Evolutionary conservation across 2,329 filamentous ascomycete species (phyloP).

Genomic region (Aspergillus tamarii): DNA sequence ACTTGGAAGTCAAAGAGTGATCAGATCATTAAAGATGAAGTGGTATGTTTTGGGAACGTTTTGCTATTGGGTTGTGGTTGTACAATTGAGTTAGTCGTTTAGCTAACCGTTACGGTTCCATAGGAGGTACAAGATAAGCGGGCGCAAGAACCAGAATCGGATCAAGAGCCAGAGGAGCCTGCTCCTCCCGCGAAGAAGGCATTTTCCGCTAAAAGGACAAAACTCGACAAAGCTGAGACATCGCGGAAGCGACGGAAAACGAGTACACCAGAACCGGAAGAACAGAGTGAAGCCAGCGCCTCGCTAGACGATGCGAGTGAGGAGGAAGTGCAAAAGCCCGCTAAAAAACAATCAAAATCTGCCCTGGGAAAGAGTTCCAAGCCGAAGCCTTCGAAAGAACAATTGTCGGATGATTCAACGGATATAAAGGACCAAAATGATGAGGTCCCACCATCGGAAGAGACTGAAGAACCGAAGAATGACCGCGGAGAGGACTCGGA

Average conservation of each 20-base stretch:
- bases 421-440: constrained; percentile 17
- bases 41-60: constrained; percentile 42
- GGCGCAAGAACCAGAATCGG: constrained; percentile 14
- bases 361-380: constrained; percentile 11
- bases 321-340: constrained; percentile 19
- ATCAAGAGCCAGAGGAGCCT: constrained; percentile 16
- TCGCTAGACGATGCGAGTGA: constrained; percentile 25
- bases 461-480: constrained; percentile 23
- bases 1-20: constrained; percentile 61
- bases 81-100: neutral
- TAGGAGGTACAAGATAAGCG: constrained; percentile 40
- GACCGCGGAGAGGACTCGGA: constrained; percentile 56
- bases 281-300: constrained; percentile 20
- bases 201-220: constrained; percentile 33
- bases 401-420: constrained; percentile 17
- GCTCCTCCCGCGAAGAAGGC: constrained; percentile 25
- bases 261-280: constrained; percentile 30
- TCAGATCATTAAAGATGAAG: constrained; percentile 56
- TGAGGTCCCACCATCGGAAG: constrained; percentile 21
- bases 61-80: neutral
- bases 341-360: constrained; percentile 16
- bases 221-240: constrained; percentile 23
- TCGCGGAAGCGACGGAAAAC: constrained; percentile 42
- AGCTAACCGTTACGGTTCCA: constrained; percentile 1
- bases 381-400: constrained; percentile 17